These are phyloP conservation scores for Hyaloscypha finlandica DNA, from an alignment of 495 filamentous ascomycete genomes.

Conservation along the genomic window DNA sequence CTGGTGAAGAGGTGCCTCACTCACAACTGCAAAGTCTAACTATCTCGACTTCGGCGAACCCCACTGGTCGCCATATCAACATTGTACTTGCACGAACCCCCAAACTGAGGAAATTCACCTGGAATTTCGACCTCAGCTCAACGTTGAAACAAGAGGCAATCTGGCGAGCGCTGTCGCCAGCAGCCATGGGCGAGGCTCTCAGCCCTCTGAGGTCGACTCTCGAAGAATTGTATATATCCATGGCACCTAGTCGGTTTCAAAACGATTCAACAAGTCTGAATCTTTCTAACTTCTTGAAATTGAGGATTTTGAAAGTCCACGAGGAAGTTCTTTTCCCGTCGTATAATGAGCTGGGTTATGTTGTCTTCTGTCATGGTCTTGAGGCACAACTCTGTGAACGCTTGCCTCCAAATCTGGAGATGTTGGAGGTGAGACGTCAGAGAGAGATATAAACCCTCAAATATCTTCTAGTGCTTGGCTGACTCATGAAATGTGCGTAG, in stretches of 20 bases:
- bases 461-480: not conserved
- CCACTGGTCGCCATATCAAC: not conserved
- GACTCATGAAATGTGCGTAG: not conserved
- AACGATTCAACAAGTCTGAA: not conserved
- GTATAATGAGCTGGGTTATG: not conserved
- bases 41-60: not conserved
- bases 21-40: not conserved
- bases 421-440: not conserved
- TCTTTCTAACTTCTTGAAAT: not conserved
- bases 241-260: not conserved
- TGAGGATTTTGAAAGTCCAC: not conserved
- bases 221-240: not conserved
- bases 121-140: not conserved
- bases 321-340: not conserved
- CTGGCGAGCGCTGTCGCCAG: not conserved
- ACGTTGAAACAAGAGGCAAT: not conserved
- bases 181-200: not conserved
- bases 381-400: not conserved
- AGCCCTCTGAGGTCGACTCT: not conserved
- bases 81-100: not conserved
- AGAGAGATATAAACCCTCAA: no score
- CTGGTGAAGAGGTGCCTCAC: not conserved
- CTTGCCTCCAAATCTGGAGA: not conserved
- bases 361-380: not conserved
- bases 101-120: not conserved